These are phyloP conservation scores for Pichia inconspicua DNA, from an alignment of 1,139 yeast species.

Conservation along the genomic window DNA sequence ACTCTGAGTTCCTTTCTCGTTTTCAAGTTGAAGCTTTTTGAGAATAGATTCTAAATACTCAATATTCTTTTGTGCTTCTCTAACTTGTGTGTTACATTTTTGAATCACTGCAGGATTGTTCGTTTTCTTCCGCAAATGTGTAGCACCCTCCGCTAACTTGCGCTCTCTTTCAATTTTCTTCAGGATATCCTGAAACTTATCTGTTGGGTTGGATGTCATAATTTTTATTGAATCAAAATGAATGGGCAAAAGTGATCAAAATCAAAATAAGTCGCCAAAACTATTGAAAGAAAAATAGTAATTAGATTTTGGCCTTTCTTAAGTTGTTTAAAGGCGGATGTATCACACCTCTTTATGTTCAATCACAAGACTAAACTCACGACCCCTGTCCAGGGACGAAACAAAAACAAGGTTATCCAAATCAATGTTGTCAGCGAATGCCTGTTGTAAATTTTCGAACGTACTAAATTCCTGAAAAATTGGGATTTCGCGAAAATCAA, in stretches of 20 bases:
- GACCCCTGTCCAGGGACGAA: neutral
- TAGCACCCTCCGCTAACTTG: slow-evolving; percentile 83
- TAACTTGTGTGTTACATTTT: slow-evolving; percentile 80
- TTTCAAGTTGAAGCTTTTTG: slow-evolving; percentile 41
- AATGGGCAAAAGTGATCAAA: neutral
- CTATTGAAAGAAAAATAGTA: too few relatives aligned
- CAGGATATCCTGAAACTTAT: slow-evolving; percentile 50
- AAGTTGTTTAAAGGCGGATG: too few relatives aligned
- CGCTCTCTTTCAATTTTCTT: slow-evolving; percentile 81
- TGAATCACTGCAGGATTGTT: slow-evolving; percentile 76
- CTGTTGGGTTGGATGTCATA: slow-evolving; percentile 14
- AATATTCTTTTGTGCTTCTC: slow-evolving; percentile 87
- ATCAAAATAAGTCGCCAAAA: neutral
- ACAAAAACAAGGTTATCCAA: neutral
- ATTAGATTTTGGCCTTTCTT: too few relatives aligned
- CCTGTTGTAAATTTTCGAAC: too few relatives aligned
- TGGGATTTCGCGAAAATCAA: too few relatives aligned
- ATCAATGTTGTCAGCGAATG: too few relatives aligned
- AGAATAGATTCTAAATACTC: slow-evolving; percentile 79
- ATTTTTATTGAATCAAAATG: neutral
- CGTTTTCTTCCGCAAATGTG: slow-evolving; percentile 69
- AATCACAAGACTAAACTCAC: neutral
- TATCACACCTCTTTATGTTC: too few relatives aligned
- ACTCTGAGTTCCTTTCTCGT: neutral
- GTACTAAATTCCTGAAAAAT: too few relatives aligned